phyloP scores from a whole-genome alignment of 2,329 filamentous ascomycete species.

The Epichloe aotearoae region DNA sequence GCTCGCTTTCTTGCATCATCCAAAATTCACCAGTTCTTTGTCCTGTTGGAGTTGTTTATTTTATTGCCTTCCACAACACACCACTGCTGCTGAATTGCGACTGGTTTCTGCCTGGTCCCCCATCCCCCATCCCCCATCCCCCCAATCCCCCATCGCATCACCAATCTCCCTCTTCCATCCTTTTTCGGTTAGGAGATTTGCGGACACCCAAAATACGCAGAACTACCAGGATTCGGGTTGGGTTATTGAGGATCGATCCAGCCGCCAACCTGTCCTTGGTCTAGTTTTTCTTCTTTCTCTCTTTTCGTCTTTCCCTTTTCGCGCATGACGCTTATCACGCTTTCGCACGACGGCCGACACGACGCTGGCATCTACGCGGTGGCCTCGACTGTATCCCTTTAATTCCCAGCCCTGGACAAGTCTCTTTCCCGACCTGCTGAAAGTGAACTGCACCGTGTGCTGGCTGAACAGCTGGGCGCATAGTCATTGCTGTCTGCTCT shows the following conservation, averaged over 20 bases:
- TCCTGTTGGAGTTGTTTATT: background rate
- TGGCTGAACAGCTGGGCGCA: background rate
- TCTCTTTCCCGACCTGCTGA: background rate
- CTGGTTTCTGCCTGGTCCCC: background rate
- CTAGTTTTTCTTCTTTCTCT: background rate
- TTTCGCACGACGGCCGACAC: background rate
- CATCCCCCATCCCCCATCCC: background rate
- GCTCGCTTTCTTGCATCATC: background rate
- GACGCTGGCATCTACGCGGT: background rate
- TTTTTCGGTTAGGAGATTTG: conserved; percentile 2
- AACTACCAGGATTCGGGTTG: background rate
- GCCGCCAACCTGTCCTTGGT: background rate
- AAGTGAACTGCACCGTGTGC: background rate
- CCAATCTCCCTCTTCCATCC: background rate
- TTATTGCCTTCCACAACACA: background rate
- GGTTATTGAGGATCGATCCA: background rate
- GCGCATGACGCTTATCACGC: background rate
- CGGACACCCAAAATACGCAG: background rate
- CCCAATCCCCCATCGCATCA: background rate
- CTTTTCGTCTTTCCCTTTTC: background rate
- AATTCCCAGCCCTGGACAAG: background rate
- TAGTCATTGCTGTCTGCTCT: background rate
- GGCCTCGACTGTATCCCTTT: background rate
- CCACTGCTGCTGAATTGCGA: background rate
- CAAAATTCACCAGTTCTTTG: background rate